Evolutionary conservation across 2,329 filamentous ascomycete species (phyloP), one percentile per base, ranked within the genome.

Genomic region (Colletotrichum acutatum): DNA sequence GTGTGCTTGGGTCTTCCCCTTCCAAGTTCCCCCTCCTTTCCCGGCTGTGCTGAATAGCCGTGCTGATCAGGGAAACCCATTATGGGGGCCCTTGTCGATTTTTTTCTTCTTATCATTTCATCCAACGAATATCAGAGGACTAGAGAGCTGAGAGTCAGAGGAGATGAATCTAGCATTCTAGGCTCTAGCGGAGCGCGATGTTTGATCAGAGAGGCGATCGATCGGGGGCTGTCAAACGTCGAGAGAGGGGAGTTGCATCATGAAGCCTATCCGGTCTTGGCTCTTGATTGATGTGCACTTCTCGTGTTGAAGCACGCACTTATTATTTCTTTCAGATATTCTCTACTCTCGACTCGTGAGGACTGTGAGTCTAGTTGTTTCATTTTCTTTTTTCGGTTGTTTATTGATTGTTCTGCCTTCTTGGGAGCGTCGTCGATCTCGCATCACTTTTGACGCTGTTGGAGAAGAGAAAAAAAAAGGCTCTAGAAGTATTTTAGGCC

Each of bases 31-130:
- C 42, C 42, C 42, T 49, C 42, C 42, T 49, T 49, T 68, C 46
- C 52, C 66, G 70, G 70, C 54, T 70, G 60, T 57, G 34, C 28
- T 22, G 53, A 72, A 65, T 22, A 65, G 54, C 70, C 70, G 66
- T 72, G 66, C 34, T 70, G 70, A 72, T 72, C 70, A 70, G 54
- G 34, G 24, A 28, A 34, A 22, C 7, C 52, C 56, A 57, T 19
- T 37, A 32, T 7, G 16, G 24, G 16, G 12, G 24, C 34, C n/a
- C 62, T 22, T 2, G 46, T 37, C 52, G 9, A 42, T 26, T 26
- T 34, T 26, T 62, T 19, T 9, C n/a, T 28, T 62, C 32, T 32
- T 24, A 2, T 14, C 16, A 28, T 14, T 28, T 32, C 26, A 16
- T 62, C 26, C n/a, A 30, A 46, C 14, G 11, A 22, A 42, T 30